Evolutionary conservation across 78 protist species (phyloP), one percentile per base, ranked within the genome.

Genomic region (Speleostelium caveatum): DNA sequence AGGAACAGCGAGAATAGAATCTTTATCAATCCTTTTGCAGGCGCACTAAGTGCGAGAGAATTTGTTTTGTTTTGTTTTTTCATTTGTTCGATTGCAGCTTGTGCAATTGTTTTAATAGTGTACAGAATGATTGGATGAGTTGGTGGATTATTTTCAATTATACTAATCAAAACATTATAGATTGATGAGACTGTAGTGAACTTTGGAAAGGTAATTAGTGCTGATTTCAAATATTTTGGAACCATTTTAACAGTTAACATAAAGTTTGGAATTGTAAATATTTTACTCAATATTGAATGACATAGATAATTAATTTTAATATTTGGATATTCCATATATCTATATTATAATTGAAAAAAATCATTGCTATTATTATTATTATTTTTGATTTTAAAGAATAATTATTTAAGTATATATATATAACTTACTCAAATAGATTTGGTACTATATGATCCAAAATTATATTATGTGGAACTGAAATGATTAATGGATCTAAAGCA

Each of bases 321-420:
- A 69, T 83, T 83, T 53, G 91, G 91, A 58, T 83, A 83, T 45
- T 83, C 91, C 91, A 83, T 83, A 33, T 71, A 83, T 42, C n/a
- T n/a, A n/a, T n/a, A 39, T 65, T 38, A 36, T 16, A 32, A 17
- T 16, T 32, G 33, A 61, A 61, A 61, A 3, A 38, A 33, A n/a
- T n/a, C 12, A 65, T 65, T 17, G 38, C 33, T 65, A 65, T 21
- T 8, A n/a, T 5, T 17, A 30, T 3, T 32, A 5, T 61, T 32
- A 17, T 3, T 5, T 61, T 61, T 17, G 33, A 32, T 17, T 61
- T 10, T 24, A 10, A 16, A 32, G 32, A 32, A 32, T 6, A 32
- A 14, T 16, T 49, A 16, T 49, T 49, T 49, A 16, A 16, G 8
- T 49, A 16, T 49, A 16, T 49, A 49, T 16, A 65, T 51, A n/a